Evolutionary conservation across 2,329 filamentous ascomycete genomes (phyloP), one percentile per base, ranked within the genome.

Genomic region (Diaporthe sp.): DNA sequence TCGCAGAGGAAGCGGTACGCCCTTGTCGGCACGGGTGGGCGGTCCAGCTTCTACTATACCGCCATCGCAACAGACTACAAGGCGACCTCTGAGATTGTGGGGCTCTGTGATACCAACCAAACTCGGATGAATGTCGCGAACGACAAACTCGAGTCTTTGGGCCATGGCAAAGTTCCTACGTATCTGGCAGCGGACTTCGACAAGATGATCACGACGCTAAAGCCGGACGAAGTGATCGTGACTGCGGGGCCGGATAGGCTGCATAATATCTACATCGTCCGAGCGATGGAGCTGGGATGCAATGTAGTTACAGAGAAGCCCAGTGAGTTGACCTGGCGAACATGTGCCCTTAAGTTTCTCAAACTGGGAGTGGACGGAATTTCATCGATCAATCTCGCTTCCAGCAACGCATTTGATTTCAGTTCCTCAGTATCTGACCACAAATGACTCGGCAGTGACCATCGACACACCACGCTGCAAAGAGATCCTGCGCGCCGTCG

Each of bases 301-400:
- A 87, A 89, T 76, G 90, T 91, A 0, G 85, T 92, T n/a, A 92
- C 89, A 0, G 90, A 92, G 79, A 92, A 92, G 81, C 91, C 90
- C 6, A 92, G 75, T 76, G 10, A 71, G 74, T 74, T 6, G 4
- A 5, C 28, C 0, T 13, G 13, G 19, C 22, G 15, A 51, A 15
- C 3, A 10, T 22, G 28, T 10, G 22, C 25, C 42, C 10, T 19
- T 8, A 15, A 13, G 3, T 19, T 13, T 13, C 7, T 15, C 17
- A 37, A n/a, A 49, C 42, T 58, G 6, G 7, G 10, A 22, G 53
- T 31, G 15, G 37, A 62, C 4, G 13, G 3, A 7, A 62, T 42
- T 42, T 25, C 3, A 62, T 44, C 28, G 28, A 37, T 15, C 17
- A 10, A 17, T 39, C 10, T 2, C 19, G 8, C 28, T 15, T 9